These are phyloP conservation scores for Pseudoscleropodium purum DNA, from an alignment of 225 moss, liverwort and hornwort species.

Conservation along the genomic window DNA sequence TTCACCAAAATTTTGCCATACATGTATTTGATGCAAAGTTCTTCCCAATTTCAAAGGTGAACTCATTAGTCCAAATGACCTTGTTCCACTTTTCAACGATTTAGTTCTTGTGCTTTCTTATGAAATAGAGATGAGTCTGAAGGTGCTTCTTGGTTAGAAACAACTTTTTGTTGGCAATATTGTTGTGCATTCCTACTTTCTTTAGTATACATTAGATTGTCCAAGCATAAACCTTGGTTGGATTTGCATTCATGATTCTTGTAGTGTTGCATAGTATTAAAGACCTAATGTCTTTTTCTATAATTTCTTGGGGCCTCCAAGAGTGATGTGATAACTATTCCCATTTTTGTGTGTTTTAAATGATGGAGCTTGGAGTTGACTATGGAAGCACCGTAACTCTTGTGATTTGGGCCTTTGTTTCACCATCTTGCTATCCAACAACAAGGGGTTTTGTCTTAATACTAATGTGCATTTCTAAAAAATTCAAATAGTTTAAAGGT, in stretches of 20 bases:
- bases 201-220: fast-evolving
- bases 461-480: neutral
- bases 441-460: neutral
- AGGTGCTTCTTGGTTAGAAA: fast-evolving
- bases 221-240: neutral
- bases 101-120: fast-evolving
- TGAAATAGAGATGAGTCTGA: fast-evolving
- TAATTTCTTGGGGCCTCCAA: fast-evolving
- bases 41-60: neutral
- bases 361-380: neutral
- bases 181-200: fast-evolving
- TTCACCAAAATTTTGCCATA: neutral
- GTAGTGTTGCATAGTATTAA: neutral
- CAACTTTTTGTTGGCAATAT: fast-evolving
- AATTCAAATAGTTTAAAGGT: neutral
- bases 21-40: neutral
- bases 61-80: neutral
- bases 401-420: neutral
- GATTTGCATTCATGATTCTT: fast-evolving
- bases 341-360: neutral
- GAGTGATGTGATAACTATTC: neutral
- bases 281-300: fast-evolving
- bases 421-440: fast-evolving
- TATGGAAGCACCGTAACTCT: neutral
- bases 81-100: fast-evolving